Base-by-base conservation (phyloP, 2,329 filamentous ascomycete species). In the Cladophialophora immunda region DNA sequence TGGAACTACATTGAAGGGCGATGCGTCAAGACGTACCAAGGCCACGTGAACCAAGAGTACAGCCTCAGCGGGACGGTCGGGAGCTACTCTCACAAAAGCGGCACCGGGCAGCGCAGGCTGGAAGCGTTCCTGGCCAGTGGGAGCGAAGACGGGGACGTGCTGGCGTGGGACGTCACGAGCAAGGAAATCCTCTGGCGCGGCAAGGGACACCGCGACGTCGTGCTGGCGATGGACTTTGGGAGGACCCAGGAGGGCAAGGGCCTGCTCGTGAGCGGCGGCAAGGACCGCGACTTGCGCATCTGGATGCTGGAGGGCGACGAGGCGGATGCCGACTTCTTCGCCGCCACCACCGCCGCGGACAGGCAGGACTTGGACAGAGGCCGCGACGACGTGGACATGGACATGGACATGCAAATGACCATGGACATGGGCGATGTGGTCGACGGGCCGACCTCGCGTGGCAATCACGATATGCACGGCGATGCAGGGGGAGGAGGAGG, bases 11-110 rank as follows among this genome's bases (percentile, higher is more conserved):
- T 97, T 8, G 89, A 93, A 41, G 94, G 94, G 7, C 89, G 89
- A 30, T 95, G 95, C 73, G 90, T 97, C 75, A 99, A 99, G 84
- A 99, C 95, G 15, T 99, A 98, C 79, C 93, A 97, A 77, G 95
- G 95, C 0, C 95, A 98, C 75, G 81, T 83, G 62, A 99, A 99
- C 77, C 85, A 88, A 62, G 90, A 90, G 68, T 98, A 91, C 79
- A 94, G 92, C 71, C 85, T 98, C n/a, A 88, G 88, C 2, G 92
- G 93, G 3, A 90, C 90, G 47, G 97, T 98, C 75, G 94, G 92
- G 13, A 84, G 87, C 1, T 90, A 90, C 75, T 58, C 72, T 77
- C 67, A 78, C 69, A 53, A 72, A 74, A 25, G 69, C 71, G 15
- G 30, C 5, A 57, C 58, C 34, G 25, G 17, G 27, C 41, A 61